Evolutionary conservation across 2,329 filamentous ascomycete genomes (phyloP), one percentile per base, ranked within the genome.

Genomic region (Lasiodiplodia citricola): DNA sequence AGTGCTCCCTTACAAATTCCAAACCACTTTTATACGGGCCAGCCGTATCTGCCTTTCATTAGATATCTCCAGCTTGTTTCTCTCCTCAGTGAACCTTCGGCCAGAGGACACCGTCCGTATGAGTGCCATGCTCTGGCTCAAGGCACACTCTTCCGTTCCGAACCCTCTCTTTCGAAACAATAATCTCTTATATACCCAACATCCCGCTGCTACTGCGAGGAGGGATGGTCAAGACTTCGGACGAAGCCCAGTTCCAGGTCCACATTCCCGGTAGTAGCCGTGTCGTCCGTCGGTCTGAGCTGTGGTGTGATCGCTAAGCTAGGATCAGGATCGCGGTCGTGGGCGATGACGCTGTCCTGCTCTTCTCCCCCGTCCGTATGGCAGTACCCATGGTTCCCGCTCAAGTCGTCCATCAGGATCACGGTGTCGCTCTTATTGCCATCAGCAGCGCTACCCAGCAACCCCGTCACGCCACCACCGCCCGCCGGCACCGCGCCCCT

Each of bases 401-500:
- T n/a, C 41, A 63, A n/a, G n/a, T 63, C 58, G 28, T 63, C 58
- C 58, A 63, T 63, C 58, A 63, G 28, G 44, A 63, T 63, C 14
- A 51, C 44, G 3, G 58, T 63, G n/a, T 63, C 58, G 41, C 58
- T 51, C 58, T 37, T 63, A 44, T 47, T 47, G 2, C 44, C 44
- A 14, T 5, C 44, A 11, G 28, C 28, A 28, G 5, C 4, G 28
- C 28, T 28, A 28, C 28, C 28, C 38, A 35, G 16, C 41, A 18
- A n/a, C n/a, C 44, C 44, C n/a, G n/a, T 21, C n/a, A n/a, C n/a
- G 13, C 54, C 21, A 13, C 21, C 50, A 5, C 54, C 54, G 18
- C 54, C 28, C 28, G 4, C 16, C 7, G 4, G 6, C 3, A 28
- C 14, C 51, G 11, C 51, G 6, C n/a, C 7, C 25, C 10, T 25